Base-by-base conservation (phyloP, 345 rosid genomes). In the Salix viminalis region DNA sequence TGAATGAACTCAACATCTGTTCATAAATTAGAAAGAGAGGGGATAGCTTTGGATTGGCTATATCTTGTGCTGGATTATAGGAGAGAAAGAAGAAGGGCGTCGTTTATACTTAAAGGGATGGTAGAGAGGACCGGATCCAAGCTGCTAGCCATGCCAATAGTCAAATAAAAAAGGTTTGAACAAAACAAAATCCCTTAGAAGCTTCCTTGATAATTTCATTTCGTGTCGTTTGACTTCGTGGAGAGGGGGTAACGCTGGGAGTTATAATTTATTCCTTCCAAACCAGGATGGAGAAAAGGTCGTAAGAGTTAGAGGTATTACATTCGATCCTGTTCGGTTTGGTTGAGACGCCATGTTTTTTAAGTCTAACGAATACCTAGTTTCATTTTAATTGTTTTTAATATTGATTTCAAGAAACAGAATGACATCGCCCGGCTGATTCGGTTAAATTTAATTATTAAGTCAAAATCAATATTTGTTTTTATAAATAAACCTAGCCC, bases 1-100 rank as follows among this genome's bases (percentile, higher is more conserved):
- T 73, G 28, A 86, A 81, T 0, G 85, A 60, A 36, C 52, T 85
- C 82, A 82, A 77, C 87, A 87, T 84, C 69, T 65, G 71, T 32
- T 66, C 6, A 67, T 15, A 14, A 15, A 41, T 37, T 42, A 24
- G 14, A 52, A 2, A 6, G 58, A 52, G 58, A 52, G 58, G 58
- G 7, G 19, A n/a, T n/a, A 52, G 58, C 41, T 37, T 39, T 30
- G 61, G 6, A 58, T 23, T 65, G 30, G 7, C 3, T 13, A 21
- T 18, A 16, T 7, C 42, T 30, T 32, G 2, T 19, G 69, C n/a
- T 69, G 10, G 21, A n/a, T 28, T 30, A 18, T 28, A 69, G 36
- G 23, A 54, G 44, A 50, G 7, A n/a, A 32, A 24, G 60, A 24
- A 24, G 15, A 24, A 24, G 15, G 6, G 6, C 0, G 19, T 8